Evolutionary conservation across 129 eudicot species (phyloP).

Genomic region (Chrysanthemum lavandulifolium): DNA sequence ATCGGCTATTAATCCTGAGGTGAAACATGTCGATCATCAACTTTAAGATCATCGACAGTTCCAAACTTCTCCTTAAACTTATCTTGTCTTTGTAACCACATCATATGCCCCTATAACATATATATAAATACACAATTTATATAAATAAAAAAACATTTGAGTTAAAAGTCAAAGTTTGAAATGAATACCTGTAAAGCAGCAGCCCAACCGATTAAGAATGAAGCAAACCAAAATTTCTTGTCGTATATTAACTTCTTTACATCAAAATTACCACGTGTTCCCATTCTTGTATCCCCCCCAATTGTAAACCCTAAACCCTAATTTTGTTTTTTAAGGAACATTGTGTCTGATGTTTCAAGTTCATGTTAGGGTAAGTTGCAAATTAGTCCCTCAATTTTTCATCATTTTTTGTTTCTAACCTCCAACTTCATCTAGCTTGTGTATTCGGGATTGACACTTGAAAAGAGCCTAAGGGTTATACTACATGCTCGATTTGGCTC

Average conservation of each 20-base stretch:
- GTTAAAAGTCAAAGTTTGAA: no score
- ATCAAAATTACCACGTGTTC: constrained; percentile 41
- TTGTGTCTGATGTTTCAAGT: not conserved
- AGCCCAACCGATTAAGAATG: constrained; percentile 82
- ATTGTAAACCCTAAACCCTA: constrained; percentile 35
- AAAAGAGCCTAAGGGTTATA: no score
- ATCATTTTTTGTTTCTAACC: constrained; percentile 12
- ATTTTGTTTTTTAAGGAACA: constrained; percentile 1
- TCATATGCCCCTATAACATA: constrained; percentile 83
- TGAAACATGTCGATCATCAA: constrained; percentile 32
- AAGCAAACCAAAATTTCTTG: constrained; percentile 77
- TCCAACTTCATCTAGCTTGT: not conserved
- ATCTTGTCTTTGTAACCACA: constrained; percentile 92
- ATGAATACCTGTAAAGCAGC: constrained; percentile 79
- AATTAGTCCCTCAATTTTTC: constrained; percentile 3
- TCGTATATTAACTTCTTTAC: constrained; percentile 57
- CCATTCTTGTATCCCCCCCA: constrained; percentile 47
- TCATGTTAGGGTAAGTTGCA: constrained; percentile 3
- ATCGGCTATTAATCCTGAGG: constrained; percentile 32
- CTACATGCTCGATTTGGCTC: no score
- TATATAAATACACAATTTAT: constrained; percentile 8
- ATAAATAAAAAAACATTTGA: no score
- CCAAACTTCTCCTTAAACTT: constrained; percentile 87
- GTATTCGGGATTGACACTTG: no score
- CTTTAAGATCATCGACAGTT: constrained; percentile 38